Percentiles rank a stretch among this genome's conserved stretches.
phyloP scores from a whole-genome alignment of 805 yeast genomes.

The Hanseniaspora valbyensis region DNA sequence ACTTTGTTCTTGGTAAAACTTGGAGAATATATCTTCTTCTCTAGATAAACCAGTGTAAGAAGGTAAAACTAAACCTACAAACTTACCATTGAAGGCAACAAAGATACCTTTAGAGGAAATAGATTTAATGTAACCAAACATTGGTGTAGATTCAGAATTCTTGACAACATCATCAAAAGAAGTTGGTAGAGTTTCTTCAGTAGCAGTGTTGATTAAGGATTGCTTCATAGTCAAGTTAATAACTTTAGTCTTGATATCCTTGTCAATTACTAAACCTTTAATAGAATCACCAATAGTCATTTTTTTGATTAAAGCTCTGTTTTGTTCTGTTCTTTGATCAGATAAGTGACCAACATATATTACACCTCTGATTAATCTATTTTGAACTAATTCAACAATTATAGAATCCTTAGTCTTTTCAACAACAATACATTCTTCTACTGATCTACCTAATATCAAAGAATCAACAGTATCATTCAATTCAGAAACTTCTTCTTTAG shows the following conservation, averaged over 20 bases:
- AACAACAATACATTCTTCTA: constrained; percentile 48
- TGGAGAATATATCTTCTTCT: constrained; percentile 41
- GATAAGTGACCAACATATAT: constrained; percentile 63
- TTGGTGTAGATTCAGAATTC: constrained; percentile 33
- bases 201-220: constrained; percentile 56
- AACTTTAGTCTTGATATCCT: constrained; percentile 49
- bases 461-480: constrained; percentile 39
- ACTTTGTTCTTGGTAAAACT: constrained; percentile 57
- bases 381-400: constrained; percentile 46
- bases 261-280: constrained; percentile 55
- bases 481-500: constrained; percentile 38
- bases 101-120: constrained; percentile 70
- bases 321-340: constrained; percentile 65
- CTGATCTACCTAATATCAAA: constrained; percentile 49
- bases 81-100: constrained; percentile 64
- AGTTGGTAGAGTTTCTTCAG: constrained; percentile 43
- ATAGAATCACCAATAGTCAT: constrained; percentile 49
- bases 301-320: constrained; percentile 53
- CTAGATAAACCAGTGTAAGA: constrained; percentile 51
- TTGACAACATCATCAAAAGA: constrained; percentile 44
- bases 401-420: constrained; percentile 69
- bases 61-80: constrained; percentile 75
- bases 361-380: constrained; percentile 50
- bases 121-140: constrained; percentile 69
- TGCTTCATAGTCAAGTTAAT: constrained; percentile 54